Percentiles rank a stretch among this genome's conserved stretches.
Conservation (phyloP, 2,329 filamentous ascomycete species). For the Pseudocercospora macadamiae region DNA sequence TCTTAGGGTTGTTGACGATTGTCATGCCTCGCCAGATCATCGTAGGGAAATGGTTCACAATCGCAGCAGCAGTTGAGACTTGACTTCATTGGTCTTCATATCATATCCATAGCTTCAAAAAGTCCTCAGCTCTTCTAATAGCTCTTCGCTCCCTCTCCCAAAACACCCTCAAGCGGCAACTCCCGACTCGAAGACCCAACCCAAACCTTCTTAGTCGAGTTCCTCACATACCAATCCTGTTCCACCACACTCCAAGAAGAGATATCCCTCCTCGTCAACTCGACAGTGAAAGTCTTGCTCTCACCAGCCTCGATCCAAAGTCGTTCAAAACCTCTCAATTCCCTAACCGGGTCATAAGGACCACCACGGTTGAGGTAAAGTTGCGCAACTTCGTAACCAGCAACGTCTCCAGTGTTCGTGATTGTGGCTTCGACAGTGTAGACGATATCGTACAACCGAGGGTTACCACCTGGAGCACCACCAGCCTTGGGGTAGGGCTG, state of each 20-base stretch:
- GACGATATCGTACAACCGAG: constrained; percentile 66
- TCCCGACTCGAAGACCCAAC: constrained; percentile 62
- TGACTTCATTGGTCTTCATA: too few relatives aligned
- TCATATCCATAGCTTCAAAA: too few relatives aligned
- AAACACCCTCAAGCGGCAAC: constrained; percentile 40
- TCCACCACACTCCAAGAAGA: constrained; percentile 53
- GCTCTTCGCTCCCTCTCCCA: constrained; percentile 12
- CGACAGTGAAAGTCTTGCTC: constrained; percentile 39
- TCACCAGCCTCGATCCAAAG: constrained; percentile 34
- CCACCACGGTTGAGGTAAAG: constrained; percentile 56
- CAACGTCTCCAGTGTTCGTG: constrained; percentile 56
- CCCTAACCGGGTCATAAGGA: constrained; percentile 46
- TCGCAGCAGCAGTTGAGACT: too few relatives aligned
- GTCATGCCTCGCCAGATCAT: too few relatives aligned
- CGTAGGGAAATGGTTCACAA: too few relatives aligned
- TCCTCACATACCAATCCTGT: constrained; percentile 61
- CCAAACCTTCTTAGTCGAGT: constrained; percentile 59
- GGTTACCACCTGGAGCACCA: constrained; percentile 64
- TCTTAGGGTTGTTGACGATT: too few relatives aligned
- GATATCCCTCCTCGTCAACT: constrained; percentile 48
- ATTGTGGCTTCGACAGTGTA: constrained; percentile 69
- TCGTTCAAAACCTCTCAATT: constrained; percentile 40
- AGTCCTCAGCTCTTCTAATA: background rate
- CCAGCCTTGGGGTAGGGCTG: constrained; percentile 64
- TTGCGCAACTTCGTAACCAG: constrained; percentile 58